Base-by-base conservation (phyloP, 2,329 filamentous ascomycete species). In the Camillea tinctor region DNA sequence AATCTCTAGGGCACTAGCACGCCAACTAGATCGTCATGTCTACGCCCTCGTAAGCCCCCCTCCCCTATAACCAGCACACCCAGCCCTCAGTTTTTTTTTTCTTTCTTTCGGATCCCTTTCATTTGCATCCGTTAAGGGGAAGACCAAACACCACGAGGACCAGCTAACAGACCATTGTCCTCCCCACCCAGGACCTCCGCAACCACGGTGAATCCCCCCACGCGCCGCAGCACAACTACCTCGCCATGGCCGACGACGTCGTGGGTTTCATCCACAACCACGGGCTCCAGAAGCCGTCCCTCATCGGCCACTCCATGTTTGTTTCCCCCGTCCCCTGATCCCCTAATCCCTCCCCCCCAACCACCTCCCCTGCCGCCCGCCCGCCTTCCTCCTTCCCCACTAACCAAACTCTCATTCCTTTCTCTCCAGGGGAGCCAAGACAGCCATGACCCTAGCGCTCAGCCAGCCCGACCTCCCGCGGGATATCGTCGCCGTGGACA, bases 171-270 rank as follows among this genome's bases (percentile, higher is more conserved):
- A 50, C 20, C 8, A 17, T 6, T 17, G 19, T 19, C 21, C 15
- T 6, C 24, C 15, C 20, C 15, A 7, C 13, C 21, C 56, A 93
- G 90, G 94, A 98, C 74, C 84, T 97, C 19, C 87, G 94, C 67
- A 98, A 98, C 72, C 94, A 98, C 79, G 94, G 94, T 70, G 89
- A 96, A 48, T 96, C 92, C 1, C 91, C 92, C 1, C 93, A 97
- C 75, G 75, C 87, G 55, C 77, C 81, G 0, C 80, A 80, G 1
- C 95, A 98, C 75, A 89, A 94, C 77, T 98, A 98, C 75, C 74
- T 77, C 1, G 83, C 86, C 51, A 93, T 98, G 84, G 92, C 94
- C 4, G 84, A 88, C 65, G 94, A 98, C 69, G 87, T 97, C 11
- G 86, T 88, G 57, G 80, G 83, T 51, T 98, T 98, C 74, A 88